These are phyloP conservation scores for Plasmodium cynomolgi DNA, from an alignment of 169 alveolate species.

Conservation along the genomic window DNA sequence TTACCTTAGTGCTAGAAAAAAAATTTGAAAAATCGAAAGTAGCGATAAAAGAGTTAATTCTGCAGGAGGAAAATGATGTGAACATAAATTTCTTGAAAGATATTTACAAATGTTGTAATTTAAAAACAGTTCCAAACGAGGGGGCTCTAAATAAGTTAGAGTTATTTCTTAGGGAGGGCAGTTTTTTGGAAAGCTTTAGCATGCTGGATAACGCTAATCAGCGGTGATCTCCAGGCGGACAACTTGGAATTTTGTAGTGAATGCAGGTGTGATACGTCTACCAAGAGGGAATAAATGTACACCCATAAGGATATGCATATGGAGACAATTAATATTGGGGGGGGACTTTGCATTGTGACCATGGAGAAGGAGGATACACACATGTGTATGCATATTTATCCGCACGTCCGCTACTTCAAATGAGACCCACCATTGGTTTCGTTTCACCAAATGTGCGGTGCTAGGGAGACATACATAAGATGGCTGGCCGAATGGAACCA, in stretches of 20 bases:
- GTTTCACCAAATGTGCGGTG: neutral
- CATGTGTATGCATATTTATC: neutral
- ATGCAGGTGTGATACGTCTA: neutral
- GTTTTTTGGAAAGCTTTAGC: neutral
- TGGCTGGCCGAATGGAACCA: neutral
- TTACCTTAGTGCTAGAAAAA: conserved; percentile 37
- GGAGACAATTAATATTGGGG: neutral
- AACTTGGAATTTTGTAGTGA: neutral
- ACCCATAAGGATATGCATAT: neutral
- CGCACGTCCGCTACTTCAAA: neutral
- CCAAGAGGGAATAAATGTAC: neutral
- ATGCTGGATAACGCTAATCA: neutral
- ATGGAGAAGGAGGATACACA: neutral
- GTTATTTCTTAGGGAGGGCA: conserved; percentile 23
- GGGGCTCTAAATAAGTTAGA: conserved; percentile 35
- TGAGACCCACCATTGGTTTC: neutral
- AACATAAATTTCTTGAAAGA: conserved; percentile 43
- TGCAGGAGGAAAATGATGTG: neutral
- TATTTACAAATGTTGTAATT: conserved; percentile 60
- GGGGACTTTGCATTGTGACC: neutral
- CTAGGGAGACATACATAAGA: neutral
- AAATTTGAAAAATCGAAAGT: conserved; percentile 48
- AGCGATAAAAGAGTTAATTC: conserved; percentile 41
- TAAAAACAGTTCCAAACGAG: conserved; percentile 20
- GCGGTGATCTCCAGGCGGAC: neutral